Evolutionary conservation across 2,329 filamentous ascomycete genomes (phyloP).

Genomic region (Nectriaceae sp.): DNA sequence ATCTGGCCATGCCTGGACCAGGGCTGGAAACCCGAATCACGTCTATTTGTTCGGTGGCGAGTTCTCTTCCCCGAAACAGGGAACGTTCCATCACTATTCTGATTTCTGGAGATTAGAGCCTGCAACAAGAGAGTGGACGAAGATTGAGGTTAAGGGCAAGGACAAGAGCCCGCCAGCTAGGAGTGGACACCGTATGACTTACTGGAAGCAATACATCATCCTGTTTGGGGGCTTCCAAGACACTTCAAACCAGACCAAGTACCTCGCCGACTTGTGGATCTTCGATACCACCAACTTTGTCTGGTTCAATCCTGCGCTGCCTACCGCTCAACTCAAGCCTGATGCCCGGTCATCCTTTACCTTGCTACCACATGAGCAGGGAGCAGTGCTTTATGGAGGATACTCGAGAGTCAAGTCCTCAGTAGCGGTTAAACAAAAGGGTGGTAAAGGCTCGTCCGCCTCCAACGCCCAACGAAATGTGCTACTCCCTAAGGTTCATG

Average conservation of each 20-base stretch:
- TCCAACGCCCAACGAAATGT: constrained; percentile 66
- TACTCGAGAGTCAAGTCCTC: constrained; percentile 88
- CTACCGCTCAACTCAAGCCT: constrained; percentile 80
- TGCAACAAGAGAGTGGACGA: constrained; percentile 82
- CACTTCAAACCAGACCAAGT: constrained; percentile 92
- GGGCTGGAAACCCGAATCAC: constrained; percentile 79
- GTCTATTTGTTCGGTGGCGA: constrained; percentile 96
- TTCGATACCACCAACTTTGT: constrained; percentile 88
- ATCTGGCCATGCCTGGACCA: constrained; percentile 92
- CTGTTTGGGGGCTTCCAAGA: constrained; percentile 97
- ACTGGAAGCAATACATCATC: constrained; percentile 95
- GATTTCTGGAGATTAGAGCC: constrained; percentile 96
- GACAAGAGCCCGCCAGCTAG: constrained; percentile 80
- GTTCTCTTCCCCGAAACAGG: constrained; percentile 95
- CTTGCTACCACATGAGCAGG: constrained; percentile 84
- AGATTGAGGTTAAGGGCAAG: constrained; percentile 77
- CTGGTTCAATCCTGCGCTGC: constrained; percentile 78
- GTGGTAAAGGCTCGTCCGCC: constrained; percentile 55
- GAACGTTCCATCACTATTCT: constrained; percentile 98
- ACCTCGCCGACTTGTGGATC: constrained; percentile 90
- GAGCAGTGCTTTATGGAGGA: constrained; percentile 88
- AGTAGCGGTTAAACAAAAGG: constrained; percentile 59
- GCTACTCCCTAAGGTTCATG: constrained; percentile 84
- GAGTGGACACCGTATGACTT: constrained; percentile 94
- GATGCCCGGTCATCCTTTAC: constrained; percentile 92